Percentiles rank a stretch among this genome's conserved stretches.
phyloP scores from a whole-genome alignment of 2,329 filamentous ascomycete genomes.

The Neofusicoccum ribis region DNA sequence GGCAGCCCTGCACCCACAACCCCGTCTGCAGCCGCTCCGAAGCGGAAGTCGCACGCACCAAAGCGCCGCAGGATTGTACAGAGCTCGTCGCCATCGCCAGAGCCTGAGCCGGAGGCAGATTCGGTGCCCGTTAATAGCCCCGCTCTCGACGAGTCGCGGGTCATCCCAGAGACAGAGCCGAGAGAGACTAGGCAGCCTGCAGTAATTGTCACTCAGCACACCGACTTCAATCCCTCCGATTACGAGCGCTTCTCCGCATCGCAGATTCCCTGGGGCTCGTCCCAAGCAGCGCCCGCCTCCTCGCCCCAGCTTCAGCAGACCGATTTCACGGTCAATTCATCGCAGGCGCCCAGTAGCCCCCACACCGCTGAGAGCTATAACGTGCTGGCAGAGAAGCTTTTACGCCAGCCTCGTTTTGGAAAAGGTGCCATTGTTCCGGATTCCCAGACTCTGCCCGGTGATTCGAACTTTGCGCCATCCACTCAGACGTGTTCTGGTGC shows the following conservation, averaged over 20 bases:
- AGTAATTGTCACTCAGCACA: slow-evolving; percentile 21
- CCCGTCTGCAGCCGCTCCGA: not conserved
- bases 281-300: not conserved
- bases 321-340: not conserved
- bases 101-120: not conserved
- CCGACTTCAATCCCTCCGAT: slow-evolving; percentile 26
- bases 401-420: slow-evolving; percentile 16
- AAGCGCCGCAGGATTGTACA: slow-evolving; percentile 22
- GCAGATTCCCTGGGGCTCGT: slow-evolving; percentile 5
- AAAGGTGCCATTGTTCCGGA: slow-evolving; percentile 29
- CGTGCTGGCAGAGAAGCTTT: slow-evolving; percentile 1
- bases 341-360: slow-evolving; percentile 9
- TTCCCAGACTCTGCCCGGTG: slow-evolving; percentile 28
- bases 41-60: not conserved
- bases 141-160: not conserved
- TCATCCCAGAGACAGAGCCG: not conserved
- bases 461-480: slow-evolving; percentile 26
- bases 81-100: slow-evolving; percentile 24
- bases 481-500: slow-evolving; percentile 24
- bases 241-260: slow-evolving; percentile 29
- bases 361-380: not conserved
- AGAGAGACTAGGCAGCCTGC: not conserved
- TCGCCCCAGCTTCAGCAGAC: not conserved
- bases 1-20: not conserved
- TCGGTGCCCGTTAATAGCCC: not conserved